Evolutionary conservation across 2,329 filamentous ascomycete species (phyloP).

Genomic region (Fusarium xylarioides): DNA sequence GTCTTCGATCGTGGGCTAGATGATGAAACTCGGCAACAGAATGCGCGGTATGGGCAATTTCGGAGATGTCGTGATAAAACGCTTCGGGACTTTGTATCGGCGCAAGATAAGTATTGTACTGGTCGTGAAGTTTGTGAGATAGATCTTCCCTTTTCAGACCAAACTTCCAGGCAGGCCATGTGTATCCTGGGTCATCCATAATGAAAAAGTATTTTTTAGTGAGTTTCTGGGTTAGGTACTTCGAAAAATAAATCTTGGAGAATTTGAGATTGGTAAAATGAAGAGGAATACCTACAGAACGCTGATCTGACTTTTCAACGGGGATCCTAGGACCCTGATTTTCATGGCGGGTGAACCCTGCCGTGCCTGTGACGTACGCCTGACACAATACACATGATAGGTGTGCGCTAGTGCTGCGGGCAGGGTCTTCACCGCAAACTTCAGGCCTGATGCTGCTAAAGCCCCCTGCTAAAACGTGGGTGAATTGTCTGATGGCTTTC

Average conservation of each 20-base stretch:
- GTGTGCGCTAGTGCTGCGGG: background rate
- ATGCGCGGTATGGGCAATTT: conserved; percentile 59
- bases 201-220: fast-evolving
- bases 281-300: background rate
- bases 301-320: background rate
- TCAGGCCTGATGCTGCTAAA: background rate
- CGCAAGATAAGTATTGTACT: conserved; percentile 64
- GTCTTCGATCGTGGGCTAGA: conserved; percentile 59
- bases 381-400: background rate
- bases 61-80: conserved; percentile 66
- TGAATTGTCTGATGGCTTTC: background rate
- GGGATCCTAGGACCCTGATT: background rate
- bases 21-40: conserved; percentile 60
- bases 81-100: conserved; percentile 65
- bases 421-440: background rate
- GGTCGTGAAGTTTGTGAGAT: conserved; percentile 62
- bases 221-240: fast-evolving
- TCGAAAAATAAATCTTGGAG: background rate
- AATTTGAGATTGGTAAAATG: background rate
- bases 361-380: background rate
- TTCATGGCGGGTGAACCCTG: background rate
- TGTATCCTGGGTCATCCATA: conserved; percentile 61
- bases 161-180: conserved; percentile 69
- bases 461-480: no score
- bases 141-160: conserved; percentile 65